Evolutionary conservation across 2,329 filamentous ascomycete genomes (phyloP).

Genomic region (Alternaria sp.): DNA sequence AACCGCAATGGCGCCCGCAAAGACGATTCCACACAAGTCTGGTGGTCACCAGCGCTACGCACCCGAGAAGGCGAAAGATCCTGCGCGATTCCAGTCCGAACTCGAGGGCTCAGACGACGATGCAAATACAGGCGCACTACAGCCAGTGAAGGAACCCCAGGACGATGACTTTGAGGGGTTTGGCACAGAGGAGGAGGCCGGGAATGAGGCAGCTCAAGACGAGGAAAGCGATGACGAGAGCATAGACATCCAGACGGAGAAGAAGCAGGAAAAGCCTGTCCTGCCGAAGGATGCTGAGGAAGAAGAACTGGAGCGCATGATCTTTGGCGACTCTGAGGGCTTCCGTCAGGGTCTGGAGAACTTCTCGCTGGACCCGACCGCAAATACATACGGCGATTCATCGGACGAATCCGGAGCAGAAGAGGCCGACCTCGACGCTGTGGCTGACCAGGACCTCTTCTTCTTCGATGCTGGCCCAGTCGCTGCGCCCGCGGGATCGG

Average conservation of each 20-base stretch:
- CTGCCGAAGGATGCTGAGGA: slow-evolving; percentile 80
- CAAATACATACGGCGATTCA: slow-evolving; percentile 30
- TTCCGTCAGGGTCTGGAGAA: slow-evolving; percentile 77
- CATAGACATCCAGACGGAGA: slow-evolving; percentile 26
- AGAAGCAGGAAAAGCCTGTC: slow-evolving; percentile 32
- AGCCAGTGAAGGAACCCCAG: slow-evolving; percentile 22
- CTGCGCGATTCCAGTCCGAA: slow-evolving; percentile 18
- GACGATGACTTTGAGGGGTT: slow-evolving; percentile 39
- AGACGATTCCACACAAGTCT: slow-evolving; percentile 28
- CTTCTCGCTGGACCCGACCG: slow-evolving; percentile 55
- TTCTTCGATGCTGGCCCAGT: slow-evolving; percentile 74
- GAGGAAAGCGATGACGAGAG: slow-evolving; percentile 29
- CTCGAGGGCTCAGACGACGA: slow-evolving; percentile 32
- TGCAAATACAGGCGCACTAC: slow-evolving; percentile 30
- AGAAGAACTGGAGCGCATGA: slow-evolving; percentile 82
- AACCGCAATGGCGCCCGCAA: slow-evolving; percentile 38
- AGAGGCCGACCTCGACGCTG: slow-evolving; percentile 60
- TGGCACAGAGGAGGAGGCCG: slow-evolving; percentile 17
- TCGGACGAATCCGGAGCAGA: slow-evolving; percentile 57
- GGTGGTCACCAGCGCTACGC: slow-evolving; percentile 30
- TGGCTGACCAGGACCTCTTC: slow-evolving; percentile 85
- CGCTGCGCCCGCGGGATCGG: slow-evolving; percentile 50
- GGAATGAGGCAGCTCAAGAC: slow-evolving; percentile 2
- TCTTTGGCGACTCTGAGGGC: slow-evolving; percentile 85
- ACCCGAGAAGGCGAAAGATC: slow-evolving; percentile 17